Percentiles rank a stretch among this genome's conserved stretches.
These are phyloP conservation scores for Leishmania mexicana DNA, from an alignment of 208 protist genomes.

Conservation along the genomic window DNA sequence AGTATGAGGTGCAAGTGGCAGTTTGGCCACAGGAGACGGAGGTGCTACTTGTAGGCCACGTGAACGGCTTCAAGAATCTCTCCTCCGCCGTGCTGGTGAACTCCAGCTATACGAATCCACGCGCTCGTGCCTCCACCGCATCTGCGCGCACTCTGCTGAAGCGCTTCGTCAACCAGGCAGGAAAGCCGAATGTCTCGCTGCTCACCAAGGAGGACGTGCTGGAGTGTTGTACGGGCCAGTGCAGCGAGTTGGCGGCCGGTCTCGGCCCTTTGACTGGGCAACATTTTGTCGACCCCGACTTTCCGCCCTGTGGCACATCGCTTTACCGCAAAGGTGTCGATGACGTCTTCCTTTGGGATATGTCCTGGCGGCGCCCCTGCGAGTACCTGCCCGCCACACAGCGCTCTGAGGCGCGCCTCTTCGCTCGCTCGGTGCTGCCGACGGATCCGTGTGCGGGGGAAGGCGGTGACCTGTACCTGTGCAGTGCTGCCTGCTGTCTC, in stretches of 20 bases:
- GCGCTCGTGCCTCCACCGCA: slow-evolving; percentile 30
- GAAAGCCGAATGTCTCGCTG: slow-evolving; percentile 17
- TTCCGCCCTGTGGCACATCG: slow-evolving; percentile 33
- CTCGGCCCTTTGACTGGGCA: slow-evolving; percentile 20
- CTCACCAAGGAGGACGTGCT: slow-evolving; percentile 29
- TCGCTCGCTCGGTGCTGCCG: slow-evolving; percentile 44
- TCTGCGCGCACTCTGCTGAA: slow-evolving; percentile 28
- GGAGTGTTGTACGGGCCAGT: not conserved
- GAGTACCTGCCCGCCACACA: slow-evolving; percentile 35
- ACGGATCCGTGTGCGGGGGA: slow-evolving; percentile 50
- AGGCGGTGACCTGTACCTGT: slow-evolving; percentile 54
- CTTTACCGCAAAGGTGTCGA: slow-evolving; percentile 45
- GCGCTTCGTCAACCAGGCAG: slow-evolving; percentile 23
- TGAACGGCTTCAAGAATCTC: slow-evolving; percentile 43
- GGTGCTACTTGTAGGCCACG: slow-evolving; percentile 39
- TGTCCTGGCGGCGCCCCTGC: slow-evolving; percentile 37
- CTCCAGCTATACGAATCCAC: slow-evolving; percentile 32
- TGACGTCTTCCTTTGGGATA: slow-evolving; percentile 34
- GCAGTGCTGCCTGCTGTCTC: slow-evolving; percentile 41
- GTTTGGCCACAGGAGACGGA: slow-evolving; percentile 63
- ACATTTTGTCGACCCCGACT: slow-evolving; percentile 48
- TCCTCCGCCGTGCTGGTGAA: slow-evolving; percentile 33
- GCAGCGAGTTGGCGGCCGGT: slow-evolving; percentile 1
- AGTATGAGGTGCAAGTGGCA: slow-evolving; percentile 26
- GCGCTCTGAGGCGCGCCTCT: slow-evolving; percentile 31